These are phyloP conservation scores for Ophiocordyceps camponoti-floridani DNA, from an alignment of 2,329 filamentous ascomycete species.

Conservation along the genomic window DNA sequence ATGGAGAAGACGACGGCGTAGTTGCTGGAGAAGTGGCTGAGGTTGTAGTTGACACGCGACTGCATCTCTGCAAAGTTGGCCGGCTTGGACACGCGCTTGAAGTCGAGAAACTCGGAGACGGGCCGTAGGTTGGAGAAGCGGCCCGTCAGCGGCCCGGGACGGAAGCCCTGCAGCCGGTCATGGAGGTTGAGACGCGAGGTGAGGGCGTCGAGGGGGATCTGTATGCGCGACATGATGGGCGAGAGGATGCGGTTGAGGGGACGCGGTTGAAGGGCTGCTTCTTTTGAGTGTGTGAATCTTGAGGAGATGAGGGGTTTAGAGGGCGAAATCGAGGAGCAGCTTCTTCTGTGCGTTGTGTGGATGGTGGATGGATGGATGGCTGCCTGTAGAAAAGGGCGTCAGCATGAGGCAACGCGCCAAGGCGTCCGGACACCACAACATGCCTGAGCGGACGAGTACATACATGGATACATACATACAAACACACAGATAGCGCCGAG, in stretches of 20 bases:
- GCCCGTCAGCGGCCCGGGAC: slow-evolving; percentile 57
- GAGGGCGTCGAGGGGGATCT: slow-evolving; percentile 80
- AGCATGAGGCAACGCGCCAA: neutral
- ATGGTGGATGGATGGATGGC: no score
- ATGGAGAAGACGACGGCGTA: slow-evolving; percentile 88
- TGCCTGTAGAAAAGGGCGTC: neutral
- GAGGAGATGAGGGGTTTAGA: no score
- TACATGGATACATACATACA: no score
- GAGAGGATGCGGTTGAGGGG: no score
- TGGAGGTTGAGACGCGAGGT: slow-evolving; percentile 77
- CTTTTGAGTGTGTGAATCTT: no score
- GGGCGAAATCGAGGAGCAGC: no score
- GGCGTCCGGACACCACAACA: neutral
- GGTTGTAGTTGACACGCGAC: slow-evolving; percentile 89
- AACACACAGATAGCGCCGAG: no score
- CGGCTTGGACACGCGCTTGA: slow-evolving; percentile 92
- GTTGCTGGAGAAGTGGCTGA: slow-evolving; percentile 95
- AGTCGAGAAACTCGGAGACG: slow-evolving; percentile 81
- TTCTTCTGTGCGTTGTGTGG: no score
- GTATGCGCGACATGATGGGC: slow-evolving; percentile 59
- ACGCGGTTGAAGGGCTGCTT: no score
- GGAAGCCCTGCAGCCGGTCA: slow-evolving; percentile 71
- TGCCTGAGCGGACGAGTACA: no score
- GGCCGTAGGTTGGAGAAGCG: slow-evolving; percentile 89
- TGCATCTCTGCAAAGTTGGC: slow-evolving; percentile 80